Percentiles rank a stretch among this genome's conserved stretches.
Evolutionary conservation across 495 filamentous ascomycete species (phyloP).

Genomic region (Copromyces sp.): DNA sequence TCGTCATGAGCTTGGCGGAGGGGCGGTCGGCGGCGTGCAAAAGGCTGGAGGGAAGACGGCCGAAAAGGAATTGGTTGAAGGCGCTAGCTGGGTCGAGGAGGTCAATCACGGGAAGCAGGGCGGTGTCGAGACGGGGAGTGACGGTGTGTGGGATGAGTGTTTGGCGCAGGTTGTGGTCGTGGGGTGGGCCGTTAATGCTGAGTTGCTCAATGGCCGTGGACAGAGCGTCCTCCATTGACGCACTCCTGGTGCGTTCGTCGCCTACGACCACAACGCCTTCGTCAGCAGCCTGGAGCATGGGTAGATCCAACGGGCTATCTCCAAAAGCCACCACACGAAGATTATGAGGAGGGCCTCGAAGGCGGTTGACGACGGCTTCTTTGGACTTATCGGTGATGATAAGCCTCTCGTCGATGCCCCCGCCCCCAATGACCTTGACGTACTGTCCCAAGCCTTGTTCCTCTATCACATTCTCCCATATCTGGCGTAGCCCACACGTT

Average conservation of each 20-base stretch:
- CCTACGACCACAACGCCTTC: conserved; percentile 51
- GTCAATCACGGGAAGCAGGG: conserved; percentile 34
- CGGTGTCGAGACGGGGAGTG: conserved; percentile 33
- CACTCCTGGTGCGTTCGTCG: conserved; percentile 39
- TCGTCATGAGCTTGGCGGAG: conserved; percentile 46
- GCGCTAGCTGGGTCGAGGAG: conserved; percentile 17
- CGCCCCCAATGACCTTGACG: conserved; percentile 47
- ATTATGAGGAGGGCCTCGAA: conserved; percentile 23
- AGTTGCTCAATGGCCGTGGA: conserved; percentile 28
- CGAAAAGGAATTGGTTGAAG: not conserved
- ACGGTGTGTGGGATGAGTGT: conserved; percentile 35
- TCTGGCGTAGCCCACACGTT: conserved; percentile 44
- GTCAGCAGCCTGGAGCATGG: conserved; percentile 47
- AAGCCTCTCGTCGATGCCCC: conserved; percentile 38
- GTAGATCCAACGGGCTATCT: conserved; percentile 50
- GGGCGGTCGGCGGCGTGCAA: conserved; percentile 35
- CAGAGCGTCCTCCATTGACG: conserved; percentile 45
- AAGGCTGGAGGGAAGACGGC: conserved; percentile 4
- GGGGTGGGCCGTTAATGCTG: conserved; percentile 21
- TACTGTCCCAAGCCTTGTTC: conserved; percentile 31
- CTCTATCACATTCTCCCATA: conserved; percentile 50
- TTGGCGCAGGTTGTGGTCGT: conserved; percentile 28
- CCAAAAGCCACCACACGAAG: conserved; percentile 51
- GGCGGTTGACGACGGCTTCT: conserved; percentile 32
- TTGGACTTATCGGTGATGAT: conserved; percentile 48